Evolutionary conservation across 164 flowering plant species (phyloP).

Genomic region (Tinospora cordifolia): DNA sequence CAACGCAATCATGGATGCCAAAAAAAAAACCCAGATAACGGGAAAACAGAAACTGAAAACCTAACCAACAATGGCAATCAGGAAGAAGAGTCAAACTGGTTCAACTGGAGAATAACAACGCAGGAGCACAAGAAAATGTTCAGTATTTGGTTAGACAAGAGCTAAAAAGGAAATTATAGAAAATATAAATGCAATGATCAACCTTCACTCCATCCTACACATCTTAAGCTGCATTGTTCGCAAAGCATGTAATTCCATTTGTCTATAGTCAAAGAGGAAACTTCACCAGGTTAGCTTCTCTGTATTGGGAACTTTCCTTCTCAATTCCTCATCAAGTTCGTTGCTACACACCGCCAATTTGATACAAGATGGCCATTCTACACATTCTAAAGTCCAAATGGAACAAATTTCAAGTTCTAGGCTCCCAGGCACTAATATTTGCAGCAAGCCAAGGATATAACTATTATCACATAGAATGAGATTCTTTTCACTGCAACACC

Average conservation of each 20-base stretch:
- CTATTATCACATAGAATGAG: not conserved
- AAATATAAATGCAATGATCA: no score
- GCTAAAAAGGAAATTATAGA: no score
- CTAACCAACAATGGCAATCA: not conserved
- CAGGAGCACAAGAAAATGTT: no score
- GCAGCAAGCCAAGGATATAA: not conserved
- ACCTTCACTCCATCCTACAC: no score
- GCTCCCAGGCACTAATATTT: not conserved
- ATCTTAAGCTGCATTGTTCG: no score
- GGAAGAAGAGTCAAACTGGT: not conserved
- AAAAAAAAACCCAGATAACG: not conserved
- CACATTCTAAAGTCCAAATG: not conserved
- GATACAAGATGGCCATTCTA: not conserved
- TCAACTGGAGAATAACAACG: not conserved
- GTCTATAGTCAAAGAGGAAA: no score
- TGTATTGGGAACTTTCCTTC: not conserved
- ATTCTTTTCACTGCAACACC: not conserved
- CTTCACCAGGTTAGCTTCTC: not conserved
- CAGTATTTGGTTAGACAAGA: no score
- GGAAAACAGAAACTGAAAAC: not conserved
- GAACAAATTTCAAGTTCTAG: not conserved
- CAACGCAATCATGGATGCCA: not conserved
- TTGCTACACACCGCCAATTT: not conserved
- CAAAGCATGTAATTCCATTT: no score
- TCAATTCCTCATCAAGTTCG: not conserved